A percentile compares a stretch with the other conserved stretches of the same genome.
Conservation (phyloP, 108 stramenopile genomes). For the Stephanodiscus minutulus region DNA sequence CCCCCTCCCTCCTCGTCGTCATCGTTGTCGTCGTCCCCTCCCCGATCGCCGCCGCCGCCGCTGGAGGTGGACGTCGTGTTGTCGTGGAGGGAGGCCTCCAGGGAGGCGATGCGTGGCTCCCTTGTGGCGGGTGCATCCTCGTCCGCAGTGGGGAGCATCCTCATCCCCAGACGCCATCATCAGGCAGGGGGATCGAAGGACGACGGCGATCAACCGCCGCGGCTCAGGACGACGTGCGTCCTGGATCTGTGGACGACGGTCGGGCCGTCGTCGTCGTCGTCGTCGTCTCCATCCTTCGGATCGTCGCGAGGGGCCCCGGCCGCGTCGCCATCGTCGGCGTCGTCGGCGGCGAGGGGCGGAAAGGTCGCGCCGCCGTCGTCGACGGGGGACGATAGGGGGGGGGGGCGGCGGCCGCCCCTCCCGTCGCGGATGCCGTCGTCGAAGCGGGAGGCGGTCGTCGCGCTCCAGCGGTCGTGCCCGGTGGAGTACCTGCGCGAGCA, state of each 20-base stretch:
- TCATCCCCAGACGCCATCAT: constrained; percentile 6
- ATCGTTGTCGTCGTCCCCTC: constrained; percentile 21
- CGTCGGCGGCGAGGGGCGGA: background rate
- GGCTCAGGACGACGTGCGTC: constrained; percentile 20
- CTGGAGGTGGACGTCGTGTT: constrained; percentile 60
- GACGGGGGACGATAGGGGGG: background rate
- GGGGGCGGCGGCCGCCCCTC: background rate
- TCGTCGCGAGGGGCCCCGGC: background rate
- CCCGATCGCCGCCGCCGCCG: constrained; percentile 11
- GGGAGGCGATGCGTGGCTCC: constrained; percentile 7
- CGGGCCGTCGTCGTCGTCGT: background rate
- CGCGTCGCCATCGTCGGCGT: background rate
- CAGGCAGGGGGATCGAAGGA: too few relatives aligned
- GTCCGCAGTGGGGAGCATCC: background rate
- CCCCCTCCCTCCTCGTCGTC: constrained; percentile 9
- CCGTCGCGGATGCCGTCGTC: constrained; percentile 37
- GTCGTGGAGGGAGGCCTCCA: constrained; percentile 66
- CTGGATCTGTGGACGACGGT: constrained; percentile 29
- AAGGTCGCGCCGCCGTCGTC: background rate
- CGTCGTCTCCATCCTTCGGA: too few relatives aligned
- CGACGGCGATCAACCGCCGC: background rate
- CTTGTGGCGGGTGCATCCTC: too few relatives aligned
- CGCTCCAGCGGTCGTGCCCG: constrained; percentile 63
- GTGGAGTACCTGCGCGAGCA: constrained; percentile 68
- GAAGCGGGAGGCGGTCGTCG: constrained; percentile 64